Percentiles rank a stretch among this genome's conserved stretches.
These are phyloP conservation scores for Pleurotus tuber-regium DNA, from an alignment of 768 basidiomycete species.

Conservation along the genomic window DNA sequence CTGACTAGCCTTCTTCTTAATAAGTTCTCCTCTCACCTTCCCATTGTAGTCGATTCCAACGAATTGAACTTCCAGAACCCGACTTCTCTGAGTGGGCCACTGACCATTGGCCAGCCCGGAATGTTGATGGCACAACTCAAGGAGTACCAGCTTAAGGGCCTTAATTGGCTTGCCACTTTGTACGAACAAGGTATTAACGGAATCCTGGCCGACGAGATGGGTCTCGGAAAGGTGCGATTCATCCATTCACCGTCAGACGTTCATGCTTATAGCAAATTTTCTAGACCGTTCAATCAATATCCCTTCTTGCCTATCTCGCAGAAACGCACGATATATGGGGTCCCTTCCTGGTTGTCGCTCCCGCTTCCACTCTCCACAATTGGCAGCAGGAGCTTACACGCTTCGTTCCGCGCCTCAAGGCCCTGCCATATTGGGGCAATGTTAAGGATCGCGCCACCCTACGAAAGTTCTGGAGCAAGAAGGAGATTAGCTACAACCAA, in stretches of 20 bases:
- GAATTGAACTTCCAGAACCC: constrained; percentile 99
- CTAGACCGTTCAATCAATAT: constrained; percentile 97
- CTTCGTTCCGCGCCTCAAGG: constrained; percentile 92
- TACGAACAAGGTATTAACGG: constrained; percentile 99
- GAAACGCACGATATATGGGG: constrained; percentile 99
- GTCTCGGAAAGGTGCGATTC: constrained; percentile 70
- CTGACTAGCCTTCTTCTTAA: neutral
- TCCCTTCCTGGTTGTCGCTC: constrained; percentile 96
- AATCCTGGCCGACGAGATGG: constrained; percentile 99
- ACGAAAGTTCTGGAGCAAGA: constrained; percentile 97
- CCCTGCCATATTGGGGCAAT: constrained; percentile 97
- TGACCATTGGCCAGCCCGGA: constrained; percentile 88
- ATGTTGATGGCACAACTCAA: constrained; percentile 97
- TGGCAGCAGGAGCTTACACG: constrained; percentile 99
- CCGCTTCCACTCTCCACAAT: constrained; percentile 95
- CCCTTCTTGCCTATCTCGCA: constrained; percentile 91
- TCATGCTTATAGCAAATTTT: neutral
- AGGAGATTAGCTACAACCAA: constrained; percentile 92
- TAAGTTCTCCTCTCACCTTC: neutral
- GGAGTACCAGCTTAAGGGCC: constrained; percentile 96
- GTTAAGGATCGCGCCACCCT: constrained; percentile 93
- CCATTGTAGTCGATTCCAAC: constrained; percentile 77
- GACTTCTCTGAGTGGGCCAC: constrained; percentile 77
- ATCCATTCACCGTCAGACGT: neutral
- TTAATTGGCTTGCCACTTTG: constrained; percentile 96